These are phyloP conservation scores for Xylariaceae sp. DNA, from an alignment of 2,329 filamentous ascomycete species.

Conservation along the genomic window DNA sequence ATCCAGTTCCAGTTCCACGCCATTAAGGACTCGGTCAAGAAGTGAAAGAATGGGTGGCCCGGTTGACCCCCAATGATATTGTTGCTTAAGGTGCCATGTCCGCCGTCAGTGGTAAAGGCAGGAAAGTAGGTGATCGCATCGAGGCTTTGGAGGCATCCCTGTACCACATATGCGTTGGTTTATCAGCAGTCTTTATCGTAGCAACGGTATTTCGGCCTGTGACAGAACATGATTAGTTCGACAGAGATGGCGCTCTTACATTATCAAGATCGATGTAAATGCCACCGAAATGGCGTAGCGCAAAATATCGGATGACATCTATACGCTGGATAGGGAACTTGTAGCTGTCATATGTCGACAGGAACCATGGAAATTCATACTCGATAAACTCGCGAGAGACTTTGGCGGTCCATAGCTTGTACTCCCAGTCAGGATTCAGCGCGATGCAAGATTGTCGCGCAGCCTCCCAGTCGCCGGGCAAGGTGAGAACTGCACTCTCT, in stretches of 20 bases:
- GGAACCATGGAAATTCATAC: slow-evolving; percentile 77
- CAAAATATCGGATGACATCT: slow-evolving; percentile 80
- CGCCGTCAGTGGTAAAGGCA: slow-evolving; percentile 65
- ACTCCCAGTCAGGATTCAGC: slow-evolving; percentile 37
- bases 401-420: slow-evolving; percentile 74
- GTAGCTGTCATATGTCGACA: slow-evolving; percentile 76
- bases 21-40: slow-evolving; percentile 67
- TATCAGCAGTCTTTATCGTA: background rate
- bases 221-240: background rate
- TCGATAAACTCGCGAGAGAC: slow-evolving; percentile 73
- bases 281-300: slow-evolving; percentile 77
- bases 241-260: slow-evolving; percentile 8
- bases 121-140: slow-evolving; percentile 70
- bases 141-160: slow-evolving; percentile 72
- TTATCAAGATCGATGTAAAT: slow-evolving; percentile 80
- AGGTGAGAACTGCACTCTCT: slow-evolving; percentile 25
- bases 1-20: slow-evolving; percentile 71
- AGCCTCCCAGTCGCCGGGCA: slow-evolving; percentile 37
- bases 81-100: slow-evolving; percentile 52
- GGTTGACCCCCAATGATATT: slow-evolving; percentile 73
- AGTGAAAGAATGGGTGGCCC: slow-evolving; percentile 72
- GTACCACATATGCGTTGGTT: background rate
- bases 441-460: slow-evolving; percentile 35
- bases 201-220: too few species aligned
- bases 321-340: slow-evolving; percentile 77